phyloP scores from a whole-genome alignment of 495 filamentous ascomycete species.

The Haplographium delicatum region DNA sequence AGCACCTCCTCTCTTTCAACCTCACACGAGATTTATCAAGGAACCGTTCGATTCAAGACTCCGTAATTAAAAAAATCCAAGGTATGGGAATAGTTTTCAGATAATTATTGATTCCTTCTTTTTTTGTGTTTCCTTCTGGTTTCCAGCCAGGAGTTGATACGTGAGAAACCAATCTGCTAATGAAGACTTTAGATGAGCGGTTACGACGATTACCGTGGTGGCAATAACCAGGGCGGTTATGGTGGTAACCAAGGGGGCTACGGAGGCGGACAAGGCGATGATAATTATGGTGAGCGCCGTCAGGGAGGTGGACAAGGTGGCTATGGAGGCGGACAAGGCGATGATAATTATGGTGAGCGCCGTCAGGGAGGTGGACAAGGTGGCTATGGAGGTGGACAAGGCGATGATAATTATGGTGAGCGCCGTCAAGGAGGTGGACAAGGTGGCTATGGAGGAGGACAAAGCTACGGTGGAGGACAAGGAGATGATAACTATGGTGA shows the following conservation, averaged over 20 bases:
- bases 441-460: neutral
- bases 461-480: constrained; percentile 6
- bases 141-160: neutral
- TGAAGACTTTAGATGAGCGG: constrained; percentile 10
- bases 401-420: neutral
- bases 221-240: neutral
- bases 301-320: constrained; percentile 3
- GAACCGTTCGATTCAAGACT: neutral
- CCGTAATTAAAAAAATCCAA: neutral
- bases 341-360: constrained; percentile 1
- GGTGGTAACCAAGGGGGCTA: constrained; percentile 1
- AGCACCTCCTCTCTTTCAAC: neutral
- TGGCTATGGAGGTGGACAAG: neutral
- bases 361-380: neutral
- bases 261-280: neutral
- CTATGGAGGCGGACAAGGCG: constrained; percentile 9
- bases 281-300: constrained; percentile 2
- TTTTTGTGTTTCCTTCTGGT: too few species aligned
- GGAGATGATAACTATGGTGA: neutral
- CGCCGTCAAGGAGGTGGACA: neutral
- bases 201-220: constrained; percentile 12
- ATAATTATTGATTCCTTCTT: neutral
- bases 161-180: constrained; percentile 7
- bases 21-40: neutral
- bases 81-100: neutral